These are phyloP conservation scores for Rhizophora apiculata DNA, from an alignment of 345 rosid genomes.

Conservation along the genomic window DNA sequence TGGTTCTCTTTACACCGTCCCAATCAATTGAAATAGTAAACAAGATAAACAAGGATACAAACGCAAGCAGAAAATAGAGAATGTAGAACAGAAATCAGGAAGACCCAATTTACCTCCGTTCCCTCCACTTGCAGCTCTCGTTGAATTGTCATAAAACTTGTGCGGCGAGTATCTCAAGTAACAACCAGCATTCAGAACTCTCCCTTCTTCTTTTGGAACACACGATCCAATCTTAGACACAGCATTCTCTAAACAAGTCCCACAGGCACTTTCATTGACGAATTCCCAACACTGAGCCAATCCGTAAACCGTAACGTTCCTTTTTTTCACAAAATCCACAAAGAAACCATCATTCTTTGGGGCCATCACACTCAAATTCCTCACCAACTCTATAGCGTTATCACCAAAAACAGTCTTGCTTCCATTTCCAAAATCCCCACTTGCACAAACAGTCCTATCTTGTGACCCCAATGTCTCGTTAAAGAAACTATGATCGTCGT, in stretches of 20 bases:
- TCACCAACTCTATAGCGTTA: conserved; percentile 47
- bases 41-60: neutral
- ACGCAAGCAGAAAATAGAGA: neutral
- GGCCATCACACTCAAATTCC: conserved; percentile 54
- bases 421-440: conserved; percentile 37
- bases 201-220: conserved; percentile 58
- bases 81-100: neutral
- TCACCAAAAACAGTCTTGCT: conserved; percentile 46
- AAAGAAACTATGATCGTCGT: conserved; percentile 67
- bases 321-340: conserved; percentile 50
- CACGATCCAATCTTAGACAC: conserved; percentile 40
- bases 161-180: conserved; percentile 66
- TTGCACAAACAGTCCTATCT: conserved; percentile 47
- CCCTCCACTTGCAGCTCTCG: conserved; percentile 20
- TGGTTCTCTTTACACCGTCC: too few species aligned
- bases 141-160: conserved; percentile 63
- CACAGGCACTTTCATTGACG: conserved; percentile 46
- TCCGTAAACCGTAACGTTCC: conserved; percentile 67
- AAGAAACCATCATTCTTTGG: conserved; percentile 51
- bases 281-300: conserved; percentile 88
- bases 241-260: conserved; percentile 50
- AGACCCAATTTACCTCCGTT: conserved; percentile 37
- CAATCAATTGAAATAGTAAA: neutral
- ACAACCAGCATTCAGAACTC: conserved; percentile 73
- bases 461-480: conserved; percentile 40